Conservation (phyloP, 2,329 filamentous ascomycete species). For the Rachicladosporium sp. region DNA sequence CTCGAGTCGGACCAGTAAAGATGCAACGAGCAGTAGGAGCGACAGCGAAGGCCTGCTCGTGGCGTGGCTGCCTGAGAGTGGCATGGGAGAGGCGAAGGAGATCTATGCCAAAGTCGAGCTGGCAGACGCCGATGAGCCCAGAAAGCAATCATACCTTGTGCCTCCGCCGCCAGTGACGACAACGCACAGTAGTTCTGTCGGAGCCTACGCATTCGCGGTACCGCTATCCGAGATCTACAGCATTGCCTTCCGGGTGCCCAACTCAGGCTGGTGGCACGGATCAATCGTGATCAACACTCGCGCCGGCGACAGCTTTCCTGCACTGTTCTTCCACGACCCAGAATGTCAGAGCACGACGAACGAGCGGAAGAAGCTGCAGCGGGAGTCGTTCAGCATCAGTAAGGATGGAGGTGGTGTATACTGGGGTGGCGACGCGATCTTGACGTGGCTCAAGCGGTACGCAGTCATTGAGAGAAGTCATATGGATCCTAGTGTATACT, state of each 20-base stretch:
- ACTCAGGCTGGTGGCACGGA: constrained; percentile 96
- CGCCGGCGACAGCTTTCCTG: constrained; percentile 84
- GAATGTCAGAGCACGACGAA: constrained; percentile 93
- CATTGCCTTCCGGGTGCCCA: constrained; percentile 78
- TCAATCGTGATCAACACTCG: constrained; percentile 87
- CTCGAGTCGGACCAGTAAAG: constrained; percentile 9
- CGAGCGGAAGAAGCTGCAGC: constrained; percentile 76
- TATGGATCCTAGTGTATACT: constrained; percentile 80
- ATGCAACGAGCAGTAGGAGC: constrained; percentile 19
- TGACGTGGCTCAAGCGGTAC: constrained; percentile 82
- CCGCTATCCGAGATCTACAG: constrained; percentile 86
- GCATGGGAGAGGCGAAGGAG: constrained; percentile 64
- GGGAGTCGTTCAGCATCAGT: constrained; percentile 62
- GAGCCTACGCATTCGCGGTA: constrained; percentile 81
- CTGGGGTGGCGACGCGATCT: constrained; percentile 93
- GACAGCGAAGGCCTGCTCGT: constrained; percentile 64
- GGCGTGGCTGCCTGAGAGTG: constrained; percentile 85
- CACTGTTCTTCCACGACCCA: constrained; percentile 92
- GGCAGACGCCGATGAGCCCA: constrained; percentile 65
- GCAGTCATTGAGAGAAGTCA: constrained; percentile 69
- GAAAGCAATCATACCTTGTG: constrained; percentile 78
- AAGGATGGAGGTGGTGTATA: constrained; percentile 63
- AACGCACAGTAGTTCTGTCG: constrained; percentile 55
- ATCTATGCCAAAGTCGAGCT: constrained; percentile 95
- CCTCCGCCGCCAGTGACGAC: constrained; percentile 81